Base-by-base conservation (phyloP, 768 basidiomycete species). In the Kwoniella dendrophila region DNA sequence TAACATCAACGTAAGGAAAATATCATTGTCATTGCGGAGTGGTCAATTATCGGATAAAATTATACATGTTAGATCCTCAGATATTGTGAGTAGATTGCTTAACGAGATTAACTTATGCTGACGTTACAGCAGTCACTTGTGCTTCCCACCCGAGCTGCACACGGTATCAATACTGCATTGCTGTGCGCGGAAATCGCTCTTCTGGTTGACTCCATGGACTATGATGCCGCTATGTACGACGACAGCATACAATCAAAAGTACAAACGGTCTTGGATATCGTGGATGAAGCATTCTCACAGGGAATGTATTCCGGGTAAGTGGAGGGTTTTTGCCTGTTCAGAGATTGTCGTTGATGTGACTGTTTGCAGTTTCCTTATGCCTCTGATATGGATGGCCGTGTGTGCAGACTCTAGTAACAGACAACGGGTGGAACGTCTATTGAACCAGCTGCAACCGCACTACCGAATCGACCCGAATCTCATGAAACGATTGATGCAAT, bases 231-330 rank as follows among this genome's bases (percentile, higher is more conserved):
- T 4, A 3, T 43, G 20, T n/a, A 26, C 26, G 34, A 56, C 18
- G 8, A 32, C 24, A 20, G 41, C 3, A 40, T 62, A 8, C 61
- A 62, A 33, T 34, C 22, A 18, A 48, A 45, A 52, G 56, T 59
- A 18, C 20, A 20, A 24, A 36, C 32, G 20, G 40, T 64, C 26
- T 26, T 64, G 36, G 50, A 59, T 12, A 33, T 50, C 5, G 18
- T 48, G 20, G 63, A 64, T 32, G 57, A 64, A 48, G 48, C 63
- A 5, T 52, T 64, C 24, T 32, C 56, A 5, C 30, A 57, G 40
- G 63, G 63, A 5, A 41, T 38, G 38, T 52, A 45, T 30, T 36
- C 47, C 1, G 62, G 63, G 63, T 58, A 26, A 41, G 54, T 33
- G 34, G n/a, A n/a, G n/a, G n/a, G n/a, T n/a, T n/a, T n/a, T n/a